These are phyloP conservation scores for Coriolopsis trogii DNA, from an alignment of 1,284 basidiomycete species.

Conservation along the genomic window DNA sequence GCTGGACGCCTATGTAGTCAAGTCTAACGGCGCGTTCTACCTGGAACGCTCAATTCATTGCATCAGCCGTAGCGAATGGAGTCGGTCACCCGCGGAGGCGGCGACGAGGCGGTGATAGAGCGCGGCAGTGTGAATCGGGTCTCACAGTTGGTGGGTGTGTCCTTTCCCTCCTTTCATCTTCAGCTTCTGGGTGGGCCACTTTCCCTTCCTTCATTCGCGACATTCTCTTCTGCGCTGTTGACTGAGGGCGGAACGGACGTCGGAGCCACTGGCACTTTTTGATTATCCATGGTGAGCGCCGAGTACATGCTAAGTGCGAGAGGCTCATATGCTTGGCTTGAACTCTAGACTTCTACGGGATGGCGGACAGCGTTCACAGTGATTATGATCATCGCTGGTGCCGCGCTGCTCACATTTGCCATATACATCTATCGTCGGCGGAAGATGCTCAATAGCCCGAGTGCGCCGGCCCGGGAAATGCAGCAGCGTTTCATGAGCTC, in stretches of 20 bases:
- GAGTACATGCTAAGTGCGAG: neutral
- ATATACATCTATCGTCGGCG: constrained; percentile 16
- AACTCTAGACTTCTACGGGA: constrained; percentile 18
- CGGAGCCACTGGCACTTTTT: too few relatives aligned
- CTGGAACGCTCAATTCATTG: neutral
- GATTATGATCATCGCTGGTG: constrained; percentile 20
- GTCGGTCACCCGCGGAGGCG: neutral
- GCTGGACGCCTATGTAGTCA: too few relatives aligned
- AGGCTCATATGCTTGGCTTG: neutral
- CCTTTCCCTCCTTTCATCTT: neutral
- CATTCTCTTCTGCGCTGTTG: neutral
- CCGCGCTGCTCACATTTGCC: constrained; percentile 18
- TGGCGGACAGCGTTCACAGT: constrained; percentile 21
- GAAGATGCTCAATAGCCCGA: constrained; percentile 3
- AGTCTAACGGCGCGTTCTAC: neutral
- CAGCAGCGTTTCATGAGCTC: constrained; percentile 18
- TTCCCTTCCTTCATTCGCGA: neutral
- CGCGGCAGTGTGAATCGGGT: neutral
- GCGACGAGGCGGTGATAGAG: constrained; percentile 3
- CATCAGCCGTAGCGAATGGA: neutral
- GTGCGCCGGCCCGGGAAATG: constrained; percentile 13
- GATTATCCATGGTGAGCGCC: constrained; percentile 5
- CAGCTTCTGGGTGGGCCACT: neutral
- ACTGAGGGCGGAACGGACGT: too few relatives aligned
- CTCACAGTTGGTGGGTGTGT: neutral